Percentiles rank a stretch among this genome's conserved stretches.
phyloP scores from a whole-genome alignment of 257 asterid genomes.

The Jasminum sambac region DNA sequence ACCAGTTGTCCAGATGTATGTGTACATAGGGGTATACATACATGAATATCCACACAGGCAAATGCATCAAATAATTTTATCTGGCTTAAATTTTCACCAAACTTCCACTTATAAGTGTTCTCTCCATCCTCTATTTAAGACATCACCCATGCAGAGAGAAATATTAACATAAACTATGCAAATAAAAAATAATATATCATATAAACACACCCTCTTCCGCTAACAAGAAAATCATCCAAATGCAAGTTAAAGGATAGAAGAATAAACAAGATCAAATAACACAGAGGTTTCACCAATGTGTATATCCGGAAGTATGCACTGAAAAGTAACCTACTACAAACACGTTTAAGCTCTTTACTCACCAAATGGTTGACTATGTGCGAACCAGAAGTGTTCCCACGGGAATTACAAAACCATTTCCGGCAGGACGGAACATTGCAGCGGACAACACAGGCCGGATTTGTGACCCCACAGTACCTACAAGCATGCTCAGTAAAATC shows the following conservation, averaged over 20 bases:
- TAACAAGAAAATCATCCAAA: background rate
- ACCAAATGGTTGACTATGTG: slow-evolving; percentile 98
- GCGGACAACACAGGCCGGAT: slow-evolving; percentile 94
- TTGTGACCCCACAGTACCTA: slow-evolving; percentile 86
- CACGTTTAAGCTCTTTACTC: slow-evolving; percentile 32
- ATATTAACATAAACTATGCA: no score
- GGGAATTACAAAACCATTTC: slow-evolving; percentile 96
- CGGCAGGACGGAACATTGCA: slow-evolving; percentile 96
- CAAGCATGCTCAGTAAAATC: slow-evolving; percentile 92
- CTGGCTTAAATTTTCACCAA: background rate
- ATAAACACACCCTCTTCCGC: background rate
- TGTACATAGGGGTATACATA: background rate
- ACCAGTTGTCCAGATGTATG: background rate
- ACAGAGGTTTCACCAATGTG: background rate
- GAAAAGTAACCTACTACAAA: background rate
- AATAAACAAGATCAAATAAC: background rate
- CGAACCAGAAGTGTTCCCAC: slow-evolving; percentile 98
- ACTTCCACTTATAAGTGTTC: background rate
- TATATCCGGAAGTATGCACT: background rate
- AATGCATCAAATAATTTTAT: no score
- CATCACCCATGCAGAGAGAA: background rate
- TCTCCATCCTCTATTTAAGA: background rate
- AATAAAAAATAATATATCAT: background rate
- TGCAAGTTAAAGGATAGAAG: background rate
- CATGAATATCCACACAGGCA: background rate